Base-by-base conservation (phyloP, 2,329 filamentous ascomycete genomes). In the Colletotrichum lindemuthianum region DNA sequence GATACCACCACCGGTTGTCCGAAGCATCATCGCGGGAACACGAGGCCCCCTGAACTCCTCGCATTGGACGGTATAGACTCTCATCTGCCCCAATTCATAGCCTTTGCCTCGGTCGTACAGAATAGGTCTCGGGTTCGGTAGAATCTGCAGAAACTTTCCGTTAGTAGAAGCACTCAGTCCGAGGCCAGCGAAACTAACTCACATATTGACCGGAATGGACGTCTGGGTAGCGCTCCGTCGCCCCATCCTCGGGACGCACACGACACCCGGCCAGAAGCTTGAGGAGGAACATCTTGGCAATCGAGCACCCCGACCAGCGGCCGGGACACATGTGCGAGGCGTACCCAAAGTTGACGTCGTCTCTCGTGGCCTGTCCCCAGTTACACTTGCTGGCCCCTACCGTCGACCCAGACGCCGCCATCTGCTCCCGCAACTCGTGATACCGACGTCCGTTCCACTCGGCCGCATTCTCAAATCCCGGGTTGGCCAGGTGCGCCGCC, bases 271-370 rank as follows among this genome's bases (percentile, higher is more conserved):
- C 11, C 2, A 65, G 47, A 4, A 65, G 57, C 36, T 65, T 65
- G 39, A 65, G 60, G 24, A 65, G 61, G 10, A 65, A 61, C 61
- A 65, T 65, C 36, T 65, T 65, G 11, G 61, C 61, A 37, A 65
- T 65, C n/a, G 61, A 61, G 13, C 61, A 65, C 8, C 61, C 61
- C 16, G 61, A 57, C 61, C 61, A 65, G 6, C 57, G 57, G 15
- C 61, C 61, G 37, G 61, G 61, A n/a, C 61, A 65, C 57, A 60
- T 60, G 45, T 65, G 61, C 12, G 61, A 61, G 34, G 61, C 57
- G 47, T 65, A 65, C 15, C 57, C 61, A 34, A 65, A 61, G 57
- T 65, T 65, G 34, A 65, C 51, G 41, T 65, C 61, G 34, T 65
- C 61, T 10, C 58, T 45, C 5, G 61, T 65, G 13, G 61, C 61